A percentile compares a stretch with the other conserved stretches of the same genome.
phyloP scores from a whole-genome alignment of 805 yeast genomes.

The Pichia scutulata region DNA sequence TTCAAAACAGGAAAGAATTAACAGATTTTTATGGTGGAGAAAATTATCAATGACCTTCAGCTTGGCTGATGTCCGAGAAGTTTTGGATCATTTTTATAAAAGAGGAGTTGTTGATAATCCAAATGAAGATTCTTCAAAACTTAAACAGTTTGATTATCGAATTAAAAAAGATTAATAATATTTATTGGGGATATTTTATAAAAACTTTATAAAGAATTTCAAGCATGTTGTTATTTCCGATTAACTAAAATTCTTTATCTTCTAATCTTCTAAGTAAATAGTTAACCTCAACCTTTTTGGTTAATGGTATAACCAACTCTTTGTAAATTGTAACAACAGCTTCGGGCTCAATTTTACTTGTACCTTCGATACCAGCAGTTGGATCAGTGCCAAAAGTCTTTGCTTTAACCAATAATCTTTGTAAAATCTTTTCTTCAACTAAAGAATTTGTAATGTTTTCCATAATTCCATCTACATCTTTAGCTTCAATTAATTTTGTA shows the following conservation, averaged over 20 bases:
- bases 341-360: constrained; percentile 75
- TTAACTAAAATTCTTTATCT: constrained; percentile 28
- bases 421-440: constrained; percentile 78
- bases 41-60: constrained; percentile 22
- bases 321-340: constrained; percentile 75
- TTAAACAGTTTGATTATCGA: constrained; percentile 1
- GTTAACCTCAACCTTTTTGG: constrained; percentile 92
- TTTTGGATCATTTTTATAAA: constrained; percentile 14
- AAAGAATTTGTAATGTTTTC: constrained; percentile 77
- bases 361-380: constrained; percentile 57
- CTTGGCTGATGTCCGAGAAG: constrained; percentile 20
- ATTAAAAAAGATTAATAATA: not conserved
- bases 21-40: constrained; percentile 53
- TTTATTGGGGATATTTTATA: not conserved
- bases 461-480: constrained; percentile 67
- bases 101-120: constrained; percentile 10
- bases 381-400: constrained; percentile 87
- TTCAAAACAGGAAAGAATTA: constrained; percentile 42
- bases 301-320: constrained; percentile 85
- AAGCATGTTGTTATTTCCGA: not conserved
- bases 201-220: not conserved
- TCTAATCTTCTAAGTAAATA: constrained; percentile 79
- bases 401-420: constrained; percentile 73
- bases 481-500: constrained; percentile 53
- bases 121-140: not conserved